Evolutionary conservation across 2,329 filamentous ascomycete species (phyloP).

Genomic region (Penicillium sp.): DNA sequence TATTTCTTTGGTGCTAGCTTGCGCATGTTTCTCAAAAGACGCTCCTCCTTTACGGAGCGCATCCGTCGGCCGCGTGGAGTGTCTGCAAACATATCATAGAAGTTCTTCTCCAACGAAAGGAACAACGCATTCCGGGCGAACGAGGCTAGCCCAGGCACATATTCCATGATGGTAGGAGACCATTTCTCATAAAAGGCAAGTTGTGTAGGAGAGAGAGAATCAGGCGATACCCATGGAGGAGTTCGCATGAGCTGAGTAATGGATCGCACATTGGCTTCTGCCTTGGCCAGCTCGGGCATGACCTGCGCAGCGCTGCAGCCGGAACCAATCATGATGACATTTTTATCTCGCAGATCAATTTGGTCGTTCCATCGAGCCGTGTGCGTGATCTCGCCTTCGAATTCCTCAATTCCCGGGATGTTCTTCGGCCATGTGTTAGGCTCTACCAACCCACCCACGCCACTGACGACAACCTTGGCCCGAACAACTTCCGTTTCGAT

Average conservation of each 20-base stretch:
- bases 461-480: conserved; percentile 56
- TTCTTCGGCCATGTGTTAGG: conserved; percentile 52
- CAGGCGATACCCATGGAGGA: conserved; percentile 56
- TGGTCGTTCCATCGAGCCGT: conserved; percentile 57
- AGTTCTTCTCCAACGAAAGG: conserved; percentile 25
- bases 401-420: conserved; percentile 54
- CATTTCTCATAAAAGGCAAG: conserved; percentile 50
- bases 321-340: conserved; percentile 58
- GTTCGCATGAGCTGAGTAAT: conserved; percentile 61
- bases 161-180: conserved; percentile 46
- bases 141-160: conserved; percentile 53
- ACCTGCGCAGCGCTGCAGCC: conserved; percentile 60
- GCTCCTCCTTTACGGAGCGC: conserved; percentile 43
- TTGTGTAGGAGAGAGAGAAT: conserved; percentile 37
- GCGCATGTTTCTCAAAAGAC: conserved; percentile 50
- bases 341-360: conserved; percentile 54
- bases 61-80: conserved; percentile 36
- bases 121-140: conserved; percentile 48
- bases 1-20: conserved; percentile 57
- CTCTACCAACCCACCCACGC: conserved; percentile 57
- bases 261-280: conserved; percentile 52
- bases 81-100: conserved; percentile 19
- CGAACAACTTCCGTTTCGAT: conserved; percentile 53
- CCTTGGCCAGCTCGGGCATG: conserved; percentile 51
- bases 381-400: conserved; percentile 58